Evolutionary conservation across 2,329 filamentous ascomycete genomes (phyloP).

Genomic region (Calonectria crousiana): DNA sequence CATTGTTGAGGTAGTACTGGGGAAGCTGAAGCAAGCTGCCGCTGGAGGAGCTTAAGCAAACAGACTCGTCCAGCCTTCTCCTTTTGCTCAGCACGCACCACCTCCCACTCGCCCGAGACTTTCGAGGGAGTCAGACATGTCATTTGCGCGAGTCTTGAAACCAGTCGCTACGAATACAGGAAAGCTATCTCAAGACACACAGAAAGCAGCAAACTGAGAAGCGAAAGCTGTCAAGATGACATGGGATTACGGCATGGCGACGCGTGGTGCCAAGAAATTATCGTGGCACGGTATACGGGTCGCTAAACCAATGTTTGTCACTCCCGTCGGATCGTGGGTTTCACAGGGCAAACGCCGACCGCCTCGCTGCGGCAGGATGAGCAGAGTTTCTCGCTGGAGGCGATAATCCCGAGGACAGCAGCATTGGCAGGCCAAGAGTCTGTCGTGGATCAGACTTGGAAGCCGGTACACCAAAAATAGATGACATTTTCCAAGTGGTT

Average conservation of each 20-base stretch:
- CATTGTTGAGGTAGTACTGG: constrained; percentile 75
- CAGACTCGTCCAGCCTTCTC: neutral
- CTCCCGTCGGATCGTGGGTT: constrained; percentile 31
- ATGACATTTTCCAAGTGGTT: neutral
- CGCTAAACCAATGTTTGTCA: constrained; percentile 41
- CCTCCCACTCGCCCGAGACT: neutral
- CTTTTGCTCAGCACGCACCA: neutral
- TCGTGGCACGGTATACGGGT: constrained; percentile 32
- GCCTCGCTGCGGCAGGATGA: neutral
- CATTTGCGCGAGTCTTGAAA: neutral
- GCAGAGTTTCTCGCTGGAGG: neutral
- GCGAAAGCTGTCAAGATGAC: constrained; percentile 33
- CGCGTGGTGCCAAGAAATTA: constrained; percentile 29
- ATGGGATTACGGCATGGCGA: constrained; percentile 35
- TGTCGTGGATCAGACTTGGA: neutral
- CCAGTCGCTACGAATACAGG: neutral
- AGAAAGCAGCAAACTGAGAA: neutral
- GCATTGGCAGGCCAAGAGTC: neutral
- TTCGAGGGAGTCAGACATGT: neutral
- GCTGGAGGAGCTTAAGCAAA: constrained; percentile 6
- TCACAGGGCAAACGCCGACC: constrained; percentile 18
- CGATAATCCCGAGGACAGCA: neutral
- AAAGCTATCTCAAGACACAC: neutral
- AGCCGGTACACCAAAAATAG: constrained; percentile 14
- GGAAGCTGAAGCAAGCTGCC: constrained; percentile 41